A percentile compares a stretch with the other conserved stretches of the same genome.
phyloP scores from a whole-genome alignment of 352 stramenopile genomes.

The Pythium graminicola region DNA sequence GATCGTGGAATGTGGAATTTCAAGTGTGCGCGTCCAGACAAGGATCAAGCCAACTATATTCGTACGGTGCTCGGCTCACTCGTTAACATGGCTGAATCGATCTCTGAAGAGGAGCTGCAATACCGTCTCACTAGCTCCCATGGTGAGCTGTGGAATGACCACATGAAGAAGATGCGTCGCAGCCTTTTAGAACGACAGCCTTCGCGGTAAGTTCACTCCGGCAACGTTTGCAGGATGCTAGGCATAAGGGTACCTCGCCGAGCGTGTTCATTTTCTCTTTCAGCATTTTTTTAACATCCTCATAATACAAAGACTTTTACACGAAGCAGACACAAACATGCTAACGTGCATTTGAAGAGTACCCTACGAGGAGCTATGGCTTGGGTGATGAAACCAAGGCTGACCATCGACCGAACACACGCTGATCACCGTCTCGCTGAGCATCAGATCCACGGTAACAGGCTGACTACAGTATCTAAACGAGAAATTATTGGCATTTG shows the following conservation, averaged over 20 bases:
- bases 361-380: background rate
- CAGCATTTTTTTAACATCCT: background rate
- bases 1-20: constrained; percentile 88
- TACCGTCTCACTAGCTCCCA: constrained; percentile 74
- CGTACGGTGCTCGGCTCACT: constrained; percentile 85
- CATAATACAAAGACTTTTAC: constrained; percentile 16
- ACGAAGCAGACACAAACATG: too few relatives aligned
- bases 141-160: constrained; percentile 69
- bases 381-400: too few relatives aligned
- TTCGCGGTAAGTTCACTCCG: background rate
- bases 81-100: constrained; percentile 88
- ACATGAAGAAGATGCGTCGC: constrained; percentile 78
- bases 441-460: background rate
- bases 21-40: constrained; percentile 84
- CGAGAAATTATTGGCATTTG: background rate
- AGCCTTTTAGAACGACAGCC: constrained; percentile 49
- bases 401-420: too few relatives aligned
- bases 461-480: constrained; percentile 14
- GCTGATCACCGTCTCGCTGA: background rate
- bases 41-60: constrained; percentile 87
- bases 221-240: too few relatives aligned
- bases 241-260: too few relatives aligned
- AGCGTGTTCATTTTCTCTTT: background rate
- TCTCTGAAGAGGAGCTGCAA: constrained; percentile 88
- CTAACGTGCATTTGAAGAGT: too few relatives aligned